Conservation (phyloP, 2,329 filamentous ascomycete species). For the Exophiala oligosperma region DNA sequence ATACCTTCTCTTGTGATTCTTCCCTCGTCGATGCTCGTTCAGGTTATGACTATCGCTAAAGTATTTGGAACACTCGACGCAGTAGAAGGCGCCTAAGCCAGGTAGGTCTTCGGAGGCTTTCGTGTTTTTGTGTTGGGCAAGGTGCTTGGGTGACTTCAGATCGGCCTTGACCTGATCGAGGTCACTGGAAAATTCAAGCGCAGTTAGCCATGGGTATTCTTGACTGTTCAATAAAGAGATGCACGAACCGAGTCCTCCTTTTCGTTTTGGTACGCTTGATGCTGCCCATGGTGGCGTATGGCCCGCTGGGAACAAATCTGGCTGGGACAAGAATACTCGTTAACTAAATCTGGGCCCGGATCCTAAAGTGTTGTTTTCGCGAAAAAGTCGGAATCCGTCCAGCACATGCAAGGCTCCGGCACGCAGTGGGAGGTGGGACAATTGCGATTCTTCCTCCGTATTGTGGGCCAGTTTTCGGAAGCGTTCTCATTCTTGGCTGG, state of each 20-base stretch:
- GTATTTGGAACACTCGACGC: slow-evolving; percentile 92
- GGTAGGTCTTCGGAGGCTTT: slow-evolving; percentile 86
- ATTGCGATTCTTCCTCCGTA: background rate
- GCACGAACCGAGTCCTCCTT: slow-evolving; percentile 63
- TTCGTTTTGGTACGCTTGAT: slow-evolving; percentile 70
- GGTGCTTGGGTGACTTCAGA: slow-evolving; percentile 73
- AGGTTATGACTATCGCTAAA: slow-evolving; percentile 84
- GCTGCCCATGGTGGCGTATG: slow-evolving; percentile 61
- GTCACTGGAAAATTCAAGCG: slow-evolving; percentile 58
- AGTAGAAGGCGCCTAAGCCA: slow-evolving; percentile 82
- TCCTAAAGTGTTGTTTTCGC: background rate
- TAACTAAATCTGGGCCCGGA: background rate
- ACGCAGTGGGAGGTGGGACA: no score
- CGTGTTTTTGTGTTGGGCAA: slow-evolving; percentile 73
- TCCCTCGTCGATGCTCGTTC: slow-evolving; percentile 74
- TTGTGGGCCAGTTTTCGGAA: background rate
- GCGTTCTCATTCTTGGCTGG: background rate
- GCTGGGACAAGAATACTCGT: background rate
- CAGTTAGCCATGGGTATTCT: slow-evolving; percentile 8
- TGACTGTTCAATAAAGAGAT: slow-evolving; percentile 2
- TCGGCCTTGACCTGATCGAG: slow-evolving; percentile 91
- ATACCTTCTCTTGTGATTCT: slow-evolving; percentile 89
- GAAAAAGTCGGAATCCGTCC: background rate
- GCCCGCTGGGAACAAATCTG: no score
- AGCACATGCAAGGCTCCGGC: background rate